These are phyloP conservation scores for Mortierella sp. DNA, from an alignment of 371 early-diverging fungal genomes.

Conservation along the genomic window DNA sequence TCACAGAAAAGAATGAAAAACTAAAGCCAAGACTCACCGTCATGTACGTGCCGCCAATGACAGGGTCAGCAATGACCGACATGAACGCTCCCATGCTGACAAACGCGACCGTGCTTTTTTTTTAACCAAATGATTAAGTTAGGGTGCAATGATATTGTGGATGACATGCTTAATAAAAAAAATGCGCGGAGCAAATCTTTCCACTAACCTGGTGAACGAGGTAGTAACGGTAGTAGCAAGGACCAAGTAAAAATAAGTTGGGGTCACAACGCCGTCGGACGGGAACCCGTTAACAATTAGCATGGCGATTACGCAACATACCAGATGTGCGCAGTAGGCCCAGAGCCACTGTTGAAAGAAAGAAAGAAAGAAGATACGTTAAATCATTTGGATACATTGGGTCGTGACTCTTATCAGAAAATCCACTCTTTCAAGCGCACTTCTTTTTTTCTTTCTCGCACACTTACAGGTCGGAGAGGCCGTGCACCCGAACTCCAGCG, in stretches of 20 bases:
- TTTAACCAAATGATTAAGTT: no score
- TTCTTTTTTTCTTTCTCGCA: not conserved
- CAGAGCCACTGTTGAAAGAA: constrained; percentile 81
- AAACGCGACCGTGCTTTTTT: constrained; percentile 94
- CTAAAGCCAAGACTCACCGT: constrained; percentile 75
- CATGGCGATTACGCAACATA: constrained; percentile 84
- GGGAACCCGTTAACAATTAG: constrained; percentile 84
- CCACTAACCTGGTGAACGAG: constrained; percentile 72
- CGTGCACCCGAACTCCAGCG: constrained; percentile 90
- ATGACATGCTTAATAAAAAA: no score
- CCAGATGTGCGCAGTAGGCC: constrained; percentile 87
- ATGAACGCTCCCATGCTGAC: constrained; percentile 92
- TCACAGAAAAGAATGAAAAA: no score
- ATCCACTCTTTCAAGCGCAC: not conserved
- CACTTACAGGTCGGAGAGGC: constrained; percentile 89
- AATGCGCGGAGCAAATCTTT: constrained; percentile 25
- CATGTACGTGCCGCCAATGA: constrained; percentile 96
- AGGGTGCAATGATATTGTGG: no score
- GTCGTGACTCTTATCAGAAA: no score
- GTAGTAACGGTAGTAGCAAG: constrained; percentile 84
- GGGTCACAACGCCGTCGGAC: constrained; percentile 65
- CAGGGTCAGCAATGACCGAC: constrained; percentile 90
- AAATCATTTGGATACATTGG: no score
- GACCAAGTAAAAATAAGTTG: constrained; percentile 82
- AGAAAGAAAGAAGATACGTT: not conserved